These are phyloP conservation scores for Rhodotorula sp. DNA, from an alignment of 1,284 basidiomycete species.

Conservation along the genomic window DNA sequence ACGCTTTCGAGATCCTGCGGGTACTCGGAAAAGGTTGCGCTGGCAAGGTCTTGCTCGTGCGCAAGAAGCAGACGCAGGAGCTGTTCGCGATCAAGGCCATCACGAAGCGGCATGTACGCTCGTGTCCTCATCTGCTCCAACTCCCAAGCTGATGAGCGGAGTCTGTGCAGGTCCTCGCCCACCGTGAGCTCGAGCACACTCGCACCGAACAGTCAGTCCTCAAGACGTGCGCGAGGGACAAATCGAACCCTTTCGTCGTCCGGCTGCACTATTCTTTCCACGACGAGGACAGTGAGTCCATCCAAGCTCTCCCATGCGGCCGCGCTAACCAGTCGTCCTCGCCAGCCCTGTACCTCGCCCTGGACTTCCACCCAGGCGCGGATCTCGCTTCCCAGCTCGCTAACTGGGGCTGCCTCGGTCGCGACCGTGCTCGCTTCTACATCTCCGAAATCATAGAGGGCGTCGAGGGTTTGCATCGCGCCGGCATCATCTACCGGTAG, in stretches of 20 bases:
- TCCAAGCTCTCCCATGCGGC: too few relatives aligned
- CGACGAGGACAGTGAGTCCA: conserved; percentile 69
- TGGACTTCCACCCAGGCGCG: conserved; percentile 95
- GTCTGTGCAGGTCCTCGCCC: conserved; percentile 75
- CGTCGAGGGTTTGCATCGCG: conserved; percentile 81
- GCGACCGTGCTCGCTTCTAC: conserved; percentile 90
- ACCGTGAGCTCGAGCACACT: conserved; percentile 92
- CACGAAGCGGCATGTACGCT: conserved; percentile 65
- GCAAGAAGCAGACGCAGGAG: conserved; percentile 66
- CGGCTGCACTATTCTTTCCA: conserved; percentile 95
- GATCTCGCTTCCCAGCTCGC: conserved; percentile 95
- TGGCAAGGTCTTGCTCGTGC: conserved; percentile 62
- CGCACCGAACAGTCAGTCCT: conserved; percentile 90
- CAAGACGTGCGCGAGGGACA: conserved; percentile 69
- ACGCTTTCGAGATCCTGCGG: conserved; percentile 94
- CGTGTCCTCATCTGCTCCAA: too few relatives aligned
- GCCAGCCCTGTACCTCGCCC: conserved; percentile 71
- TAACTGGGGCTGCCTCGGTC: conserved; percentile 85
- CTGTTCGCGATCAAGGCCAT: conserved; percentile 94
- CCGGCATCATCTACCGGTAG: conserved; percentile 59
- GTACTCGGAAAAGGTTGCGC: conserved; percentile 95
- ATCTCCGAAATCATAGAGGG: conserved; percentile 92
- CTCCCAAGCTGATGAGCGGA: neutral
- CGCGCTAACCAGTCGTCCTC: conserved; percentile 46
- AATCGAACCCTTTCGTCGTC: conserved; percentile 83